phyloP scores from a whole-genome alignment of 352 stramenopile genomes.

The Thalassiosira allenii region DNA sequence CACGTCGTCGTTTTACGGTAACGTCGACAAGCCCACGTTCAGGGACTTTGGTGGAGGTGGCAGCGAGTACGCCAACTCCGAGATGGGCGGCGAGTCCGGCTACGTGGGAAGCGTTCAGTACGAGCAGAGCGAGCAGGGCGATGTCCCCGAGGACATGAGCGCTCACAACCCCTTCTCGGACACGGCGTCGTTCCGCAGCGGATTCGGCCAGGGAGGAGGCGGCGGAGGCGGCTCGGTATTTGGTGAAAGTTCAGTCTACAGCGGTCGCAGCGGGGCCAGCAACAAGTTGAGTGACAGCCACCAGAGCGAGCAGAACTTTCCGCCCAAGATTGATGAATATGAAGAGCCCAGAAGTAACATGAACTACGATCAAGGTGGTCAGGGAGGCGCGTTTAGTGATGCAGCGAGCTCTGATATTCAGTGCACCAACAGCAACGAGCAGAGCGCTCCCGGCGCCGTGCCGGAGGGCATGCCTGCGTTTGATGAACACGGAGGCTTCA shows the following conservation, averaged over 20 bases:
- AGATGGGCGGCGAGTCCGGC: too few species aligned
- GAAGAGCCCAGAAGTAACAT: neutral
- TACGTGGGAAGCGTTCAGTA: too few species aligned
- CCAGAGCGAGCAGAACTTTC: too few species aligned
- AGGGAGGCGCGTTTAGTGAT: neutral
- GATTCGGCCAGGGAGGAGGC: too few species aligned
- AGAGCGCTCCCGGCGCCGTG: neutral
- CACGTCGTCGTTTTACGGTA: constrained; percentile 3
- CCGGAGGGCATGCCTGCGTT: constrained; percentile 4
- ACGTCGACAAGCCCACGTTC: too few species aligned
- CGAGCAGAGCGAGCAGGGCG: too few species aligned
- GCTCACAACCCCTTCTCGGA: constrained; percentile 45
- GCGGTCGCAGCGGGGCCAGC: neutral
- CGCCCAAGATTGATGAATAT: too few species aligned
- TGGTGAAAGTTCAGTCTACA: neutral
- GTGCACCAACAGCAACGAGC: neutral
- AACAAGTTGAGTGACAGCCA: neutral
- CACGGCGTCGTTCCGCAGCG: neutral
- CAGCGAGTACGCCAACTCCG: neutral
- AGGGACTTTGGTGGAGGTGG: neutral
- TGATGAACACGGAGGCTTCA: constrained; percentile 10
- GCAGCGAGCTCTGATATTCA: too few species aligned
- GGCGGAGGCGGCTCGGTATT: neutral
- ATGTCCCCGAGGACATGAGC: too few species aligned
- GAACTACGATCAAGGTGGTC: neutral